A percentile compares a stretch with the other conserved stretches of the same genome.
These are phyloP conservation scores for Neoboletus subvelutipes DNA, from an alignment of 768 basidiomycete genomes.

Conservation along the genomic window DNA sequence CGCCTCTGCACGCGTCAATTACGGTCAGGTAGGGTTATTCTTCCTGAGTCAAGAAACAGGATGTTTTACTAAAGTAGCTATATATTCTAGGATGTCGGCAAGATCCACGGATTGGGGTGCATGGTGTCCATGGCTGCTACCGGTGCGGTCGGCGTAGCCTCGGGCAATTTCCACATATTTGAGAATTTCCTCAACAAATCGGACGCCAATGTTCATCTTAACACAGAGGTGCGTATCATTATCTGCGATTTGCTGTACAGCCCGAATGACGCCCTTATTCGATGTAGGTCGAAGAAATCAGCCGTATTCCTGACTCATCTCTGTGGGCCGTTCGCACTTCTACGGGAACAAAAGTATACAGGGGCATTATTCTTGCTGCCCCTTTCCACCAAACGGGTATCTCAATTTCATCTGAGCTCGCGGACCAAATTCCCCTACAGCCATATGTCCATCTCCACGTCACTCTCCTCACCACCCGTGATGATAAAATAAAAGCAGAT, in stretches of 20 bases:
- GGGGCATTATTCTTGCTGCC: constrained; percentile 80
- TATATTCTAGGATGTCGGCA: constrained; percentile 52
- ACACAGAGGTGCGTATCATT: constrained; percentile 55
- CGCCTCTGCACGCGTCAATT: constrained; percentile 80
- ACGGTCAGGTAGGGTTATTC: constrained; percentile 57
- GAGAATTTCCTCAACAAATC: constrained; percentile 74
- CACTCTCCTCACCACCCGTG: constrained; percentile 81
- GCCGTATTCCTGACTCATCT: constrained; percentile 41
- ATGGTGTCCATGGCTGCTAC: constrained; percentile 67
- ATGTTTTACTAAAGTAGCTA: neutral
- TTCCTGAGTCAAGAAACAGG: neutral
- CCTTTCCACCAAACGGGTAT: constrained; percentile 76
- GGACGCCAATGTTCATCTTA: constrained; percentile 65
- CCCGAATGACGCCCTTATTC: neutral
- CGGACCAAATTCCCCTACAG: constrained; percentile 58
- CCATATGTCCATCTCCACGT: constrained; percentile 87
- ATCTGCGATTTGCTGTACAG: neutral
- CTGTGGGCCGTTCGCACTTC: constrained; percentile 55
- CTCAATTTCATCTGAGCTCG: constrained; percentile 45
- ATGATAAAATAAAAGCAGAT: constrained; percentile 53
- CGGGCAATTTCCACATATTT: constrained; percentile 87
- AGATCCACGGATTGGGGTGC: constrained; percentile 78
- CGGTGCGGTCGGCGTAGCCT: constrained; percentile 62
- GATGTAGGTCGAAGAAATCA: constrained; percentile 53
- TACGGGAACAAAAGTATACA: constrained; percentile 53